Percentiles rank a stretch among this genome's conserved stretches.
These are phyloP conservation scores for Hanseniaspora sp. DNA, from an alignment of 1,139 yeast species.

Conservation along the genomic window DNA sequence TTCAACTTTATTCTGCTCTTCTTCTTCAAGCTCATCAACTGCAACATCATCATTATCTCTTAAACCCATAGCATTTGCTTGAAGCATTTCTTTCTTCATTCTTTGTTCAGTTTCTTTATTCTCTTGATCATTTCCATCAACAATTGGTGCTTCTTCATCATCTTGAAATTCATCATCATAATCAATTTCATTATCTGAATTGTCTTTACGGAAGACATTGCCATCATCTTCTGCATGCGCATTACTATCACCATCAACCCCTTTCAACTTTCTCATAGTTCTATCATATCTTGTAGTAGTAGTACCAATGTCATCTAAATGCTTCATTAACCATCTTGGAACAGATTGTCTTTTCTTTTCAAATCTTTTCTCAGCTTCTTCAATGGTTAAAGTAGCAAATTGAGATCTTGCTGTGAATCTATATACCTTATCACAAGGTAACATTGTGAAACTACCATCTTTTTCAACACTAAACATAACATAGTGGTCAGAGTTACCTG, in stretches of 20 bases:
- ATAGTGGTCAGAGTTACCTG: constrained; percentile 78
- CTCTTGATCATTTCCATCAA: constrained; percentile 95
- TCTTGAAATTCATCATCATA: constrained; percentile 96
- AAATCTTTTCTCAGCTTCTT: constrained; percentile 94
- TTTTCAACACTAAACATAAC: constrained; percentile 77
- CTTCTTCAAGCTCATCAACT: constrained; percentile 44
- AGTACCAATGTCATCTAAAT: constrained; percentile 55
- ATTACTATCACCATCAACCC: constrained; percentile 46
- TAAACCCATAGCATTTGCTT: constrained; percentile 64
- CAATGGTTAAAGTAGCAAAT: constrained; percentile 84
- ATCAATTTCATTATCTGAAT: constrained; percentile 86
- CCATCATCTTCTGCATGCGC: constrained; percentile 28
- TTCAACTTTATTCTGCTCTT: constrained; percentile 64
- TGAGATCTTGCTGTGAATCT: constrained; percentile 86
- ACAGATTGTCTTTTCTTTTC: constrained; percentile 61
- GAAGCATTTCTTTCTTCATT: constrained; percentile 80
- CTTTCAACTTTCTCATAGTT: constrained; percentile 41
- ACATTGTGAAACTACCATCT: constrained; percentile 75
- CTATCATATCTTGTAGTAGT: constrained; percentile 37
- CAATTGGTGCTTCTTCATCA: constrained; percentile 96
- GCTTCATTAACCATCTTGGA: constrained; percentile 95
- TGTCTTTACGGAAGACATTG: constrained; percentile 35
- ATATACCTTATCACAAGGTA: constrained; percentile 90
- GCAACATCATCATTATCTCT: constrained; percentile 41
- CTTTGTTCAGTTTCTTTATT: constrained; percentile 79